Evolutionary conservation across 1,284 basidiomycete genomes (phyloP).

Genomic region (Apiotrichum siamense): DNA sequence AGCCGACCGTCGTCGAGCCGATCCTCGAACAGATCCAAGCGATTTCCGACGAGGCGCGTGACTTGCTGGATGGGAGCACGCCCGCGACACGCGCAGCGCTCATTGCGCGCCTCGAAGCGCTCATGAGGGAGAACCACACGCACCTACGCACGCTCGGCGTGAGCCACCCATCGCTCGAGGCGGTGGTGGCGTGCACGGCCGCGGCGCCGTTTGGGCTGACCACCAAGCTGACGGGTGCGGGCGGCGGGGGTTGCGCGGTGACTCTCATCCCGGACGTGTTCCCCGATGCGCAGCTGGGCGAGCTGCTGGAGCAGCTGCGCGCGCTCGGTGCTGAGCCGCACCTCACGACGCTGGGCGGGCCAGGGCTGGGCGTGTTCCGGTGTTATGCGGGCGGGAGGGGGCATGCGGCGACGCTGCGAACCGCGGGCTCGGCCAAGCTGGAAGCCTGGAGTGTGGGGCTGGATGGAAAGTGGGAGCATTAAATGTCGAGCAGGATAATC

Average conservation of each 20-base stretch:
- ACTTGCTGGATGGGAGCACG: constrained; percentile 61
- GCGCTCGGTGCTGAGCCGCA: constrained; percentile 74
- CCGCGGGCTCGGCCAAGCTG: constrained; percentile 5
- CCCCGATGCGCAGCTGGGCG: constrained; percentile 54
- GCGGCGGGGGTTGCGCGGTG: constrained; percentile 97
- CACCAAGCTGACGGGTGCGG: constrained; percentile 97
- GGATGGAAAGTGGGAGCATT: constrained; percentile 14
- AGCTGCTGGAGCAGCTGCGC: constrained; percentile 58
- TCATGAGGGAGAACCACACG: constrained; percentile 83
- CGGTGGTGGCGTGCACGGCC: constrained; percentile 65
- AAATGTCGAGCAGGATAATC: too few species aligned
- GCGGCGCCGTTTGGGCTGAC: constrained; percentile 62
- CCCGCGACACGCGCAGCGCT: constrained; percentile 54
- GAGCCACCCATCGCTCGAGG: constrained; percentile 81
- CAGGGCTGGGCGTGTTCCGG: constrained; percentile 69
- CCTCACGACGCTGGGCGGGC: constrained; percentile 85
- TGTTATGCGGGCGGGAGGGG: constrained; percentile 4
- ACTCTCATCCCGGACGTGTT: constrained; percentile 89
- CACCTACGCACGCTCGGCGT: constrained; percentile 87
- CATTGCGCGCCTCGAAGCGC: constrained; percentile 48
- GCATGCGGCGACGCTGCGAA: constrained; percentile 1
- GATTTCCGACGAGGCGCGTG: constrained; percentile 72
- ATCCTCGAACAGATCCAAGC: constrained; percentile 71
- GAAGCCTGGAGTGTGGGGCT: constrained; percentile 6
- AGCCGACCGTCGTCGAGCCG: constrained; percentile 69